Conservation (phyloP, 371 early-diverging fungal species). For the Massospora cicadina region DNA sequence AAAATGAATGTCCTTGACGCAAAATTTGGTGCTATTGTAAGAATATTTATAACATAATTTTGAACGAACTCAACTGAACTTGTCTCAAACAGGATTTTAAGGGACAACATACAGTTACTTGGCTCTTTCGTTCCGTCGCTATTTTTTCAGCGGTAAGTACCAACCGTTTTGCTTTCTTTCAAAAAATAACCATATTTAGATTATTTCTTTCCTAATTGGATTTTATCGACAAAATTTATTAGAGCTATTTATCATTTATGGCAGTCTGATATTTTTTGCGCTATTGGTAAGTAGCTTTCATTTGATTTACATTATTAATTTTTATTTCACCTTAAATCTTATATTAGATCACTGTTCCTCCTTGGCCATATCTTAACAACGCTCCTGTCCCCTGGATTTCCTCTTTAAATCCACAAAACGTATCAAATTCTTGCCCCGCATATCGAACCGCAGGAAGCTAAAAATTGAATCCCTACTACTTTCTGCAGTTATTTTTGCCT, state of each 20-base stretch:
- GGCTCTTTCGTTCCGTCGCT: not conserved
- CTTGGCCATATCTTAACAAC: not conserved
- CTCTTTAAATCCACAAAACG: too few species aligned
- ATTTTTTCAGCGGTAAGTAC: not conserved
- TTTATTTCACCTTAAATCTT: not conserved
- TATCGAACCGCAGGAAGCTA: too few species aligned
- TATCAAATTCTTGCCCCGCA: too few species aligned
- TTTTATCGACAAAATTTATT: not conserved
- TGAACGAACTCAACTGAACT: not conserved
- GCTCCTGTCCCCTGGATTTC: not conserved
- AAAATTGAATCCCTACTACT: too few species aligned
- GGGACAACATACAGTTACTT: not conserved
- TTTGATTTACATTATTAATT: not conserved
- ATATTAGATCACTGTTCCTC: not conserved
- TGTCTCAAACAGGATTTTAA: not conserved
- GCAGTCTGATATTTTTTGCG: not conserved
- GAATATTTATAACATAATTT: not conserved
- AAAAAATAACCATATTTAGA: not conserved
- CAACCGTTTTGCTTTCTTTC: not conserved
- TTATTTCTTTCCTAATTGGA: not conserved
- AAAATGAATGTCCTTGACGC: not conserved
- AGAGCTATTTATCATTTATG: not conserved
- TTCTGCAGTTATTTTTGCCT: too few species aligned
- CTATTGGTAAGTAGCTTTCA: not conserved
- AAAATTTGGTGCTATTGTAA: not conserved